phyloP scores from a whole-genome alignment of 1,284 basidiomycete species.

The Grifola frondosa region DNA sequence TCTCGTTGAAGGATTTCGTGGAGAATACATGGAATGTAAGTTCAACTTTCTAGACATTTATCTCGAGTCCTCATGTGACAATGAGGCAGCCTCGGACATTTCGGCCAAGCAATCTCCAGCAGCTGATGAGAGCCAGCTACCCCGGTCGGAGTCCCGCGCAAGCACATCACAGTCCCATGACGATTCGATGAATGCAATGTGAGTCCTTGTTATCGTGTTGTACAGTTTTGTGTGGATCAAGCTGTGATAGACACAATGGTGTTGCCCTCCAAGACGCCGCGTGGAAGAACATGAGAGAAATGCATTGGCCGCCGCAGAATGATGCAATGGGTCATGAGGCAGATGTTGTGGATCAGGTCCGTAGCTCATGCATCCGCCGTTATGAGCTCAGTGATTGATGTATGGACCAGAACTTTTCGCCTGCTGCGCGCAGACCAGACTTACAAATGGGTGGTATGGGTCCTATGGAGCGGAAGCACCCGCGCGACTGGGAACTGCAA shows the following conservation, averaged over 20 bases:
- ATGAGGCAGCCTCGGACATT: conserved; percentile 13
- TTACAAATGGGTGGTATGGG: conserved; percentile 27
- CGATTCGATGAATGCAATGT: conserved; percentile 21
- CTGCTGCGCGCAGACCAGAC: conserved; percentile 20
- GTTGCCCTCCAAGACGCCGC: conserved; percentile 24
- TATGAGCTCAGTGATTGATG: conserved; percentile 4
- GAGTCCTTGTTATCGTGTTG: conserved; percentile 6
- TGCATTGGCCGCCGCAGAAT: conserved; percentile 28
- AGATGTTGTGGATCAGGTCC: conserved; percentile 24
- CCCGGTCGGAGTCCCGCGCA: conserved; percentile 19
- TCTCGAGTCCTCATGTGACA: background rate
- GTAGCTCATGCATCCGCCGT: conserved; percentile 6
- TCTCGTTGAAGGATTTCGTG: conserved; percentile 23
- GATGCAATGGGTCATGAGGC: conserved; percentile 22
- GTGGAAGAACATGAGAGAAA: conserved; percentile 28
- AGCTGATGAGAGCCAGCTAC: conserved; percentile 18
- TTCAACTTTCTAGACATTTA: background rate
- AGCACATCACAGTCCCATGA: conserved; percentile 21
- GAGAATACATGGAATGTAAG: conserved; percentile 21
- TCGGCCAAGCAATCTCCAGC: conserved; percentile 20
- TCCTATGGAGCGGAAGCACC: conserved; percentile 29
- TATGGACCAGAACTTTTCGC: conserved; percentile 19
- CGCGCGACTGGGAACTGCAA: conserved; percentile 31
- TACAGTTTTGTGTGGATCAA: conserved; percentile 6
- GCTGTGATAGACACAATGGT: conserved; percentile 17